These are phyloP conservation scores for Kingdonia uniflora DNA, from an alignment of 164 flowering plant genomes.

Conservation along the genomic window DNA sequence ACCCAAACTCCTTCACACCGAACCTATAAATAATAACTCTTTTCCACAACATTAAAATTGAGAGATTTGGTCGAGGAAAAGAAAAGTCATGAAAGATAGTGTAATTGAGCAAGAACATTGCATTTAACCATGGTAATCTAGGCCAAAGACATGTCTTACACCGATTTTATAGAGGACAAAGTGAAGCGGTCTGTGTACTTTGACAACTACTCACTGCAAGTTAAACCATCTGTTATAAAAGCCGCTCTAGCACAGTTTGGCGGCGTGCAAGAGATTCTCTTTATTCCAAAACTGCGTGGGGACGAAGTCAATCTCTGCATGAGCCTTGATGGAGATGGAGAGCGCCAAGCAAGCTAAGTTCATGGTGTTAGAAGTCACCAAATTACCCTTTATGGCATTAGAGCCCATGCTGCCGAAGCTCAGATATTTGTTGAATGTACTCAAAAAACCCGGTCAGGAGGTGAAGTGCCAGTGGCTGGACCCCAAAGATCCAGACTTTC, in stretches of 20 bases:
- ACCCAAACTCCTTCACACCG: too few relatives aligned
- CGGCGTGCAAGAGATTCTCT: constrained; percentile 32
- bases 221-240: constrained; percentile 39
- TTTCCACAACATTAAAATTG: too few relatives aligned
- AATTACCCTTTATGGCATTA: constrained; percentile 52
- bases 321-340: constrained; percentile 74
- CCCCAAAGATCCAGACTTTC: constrained; percentile 46
- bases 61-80: too few relatives aligned
- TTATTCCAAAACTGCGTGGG: constrained; percentile 53
- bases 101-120: too few relatives aligned
- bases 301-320: constrained; percentile 17
- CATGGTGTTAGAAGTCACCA: constrained; percentile 20
- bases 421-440: constrained; percentile 73
- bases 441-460: constrained; percentile 37
- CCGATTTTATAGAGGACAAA: constrained; percentile 48
- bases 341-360: constrained; percentile 25
- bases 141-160: too few relatives aligned
- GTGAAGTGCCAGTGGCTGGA: constrained; percentile 48
- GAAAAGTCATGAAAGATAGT: too few relatives aligned
- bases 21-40: too few relatives aligned
- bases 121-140: too few relatives aligned
- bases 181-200: constrained; percentile 56
- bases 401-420: constrained; percentile 37
- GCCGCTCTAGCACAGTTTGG: constrained; percentile 71
- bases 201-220: constrained; percentile 55